Evolutionary conservation across 495 filamentous ascomycete genomes (phyloP).

Genomic region (Annulohypoxylon nitens): DNA sequence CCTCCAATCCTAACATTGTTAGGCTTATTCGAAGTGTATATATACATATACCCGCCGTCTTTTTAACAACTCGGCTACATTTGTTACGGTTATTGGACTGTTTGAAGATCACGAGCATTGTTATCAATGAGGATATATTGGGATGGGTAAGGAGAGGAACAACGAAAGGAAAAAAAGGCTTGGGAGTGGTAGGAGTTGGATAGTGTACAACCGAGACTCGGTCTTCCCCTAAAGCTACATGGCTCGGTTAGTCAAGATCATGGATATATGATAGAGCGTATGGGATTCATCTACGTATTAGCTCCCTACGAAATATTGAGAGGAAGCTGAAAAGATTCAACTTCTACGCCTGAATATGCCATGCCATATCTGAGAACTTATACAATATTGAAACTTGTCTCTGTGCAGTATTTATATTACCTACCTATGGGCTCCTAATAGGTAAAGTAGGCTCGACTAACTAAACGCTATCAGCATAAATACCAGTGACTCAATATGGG

Average conservation of each 20-base stretch:
- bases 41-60: slow-evolving; percentile 42
- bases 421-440: too few species aligned
- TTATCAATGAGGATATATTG: slow-evolving; percentile 35
- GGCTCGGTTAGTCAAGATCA: slow-evolving; percentile 22
- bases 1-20: slow-evolving; percentile 12
- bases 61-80: slow-evolving; percentile 32
- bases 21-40: slow-evolving; percentile 40
- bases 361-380: not conserved
- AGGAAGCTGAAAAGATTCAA: not conserved
- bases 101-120: slow-evolving; percentile 34
- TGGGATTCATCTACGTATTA: slow-evolving; percentile 5
- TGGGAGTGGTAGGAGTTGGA: slow-evolving; percentile 27
- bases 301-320: not conserved
- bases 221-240: slow-evolving; percentile 6
- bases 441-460: not conserved
- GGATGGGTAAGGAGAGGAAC: slow-evolving; percentile 22
- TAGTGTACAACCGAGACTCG: slow-evolving; percentile 25
- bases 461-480: not conserved
- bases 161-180: slow-evolving; percentile 22
- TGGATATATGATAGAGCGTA: slow-evolving; percentile 15
- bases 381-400: not conserved
- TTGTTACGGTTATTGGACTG: slow-evolving; percentile 25
- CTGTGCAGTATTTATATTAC: not conserved
- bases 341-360: not conserved
- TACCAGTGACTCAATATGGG: not conserved